These are phyloP conservation scores for Geotrichum klebahnii DNA, from an alignment of 1,139 yeast species.

Conservation along the genomic window DNA sequence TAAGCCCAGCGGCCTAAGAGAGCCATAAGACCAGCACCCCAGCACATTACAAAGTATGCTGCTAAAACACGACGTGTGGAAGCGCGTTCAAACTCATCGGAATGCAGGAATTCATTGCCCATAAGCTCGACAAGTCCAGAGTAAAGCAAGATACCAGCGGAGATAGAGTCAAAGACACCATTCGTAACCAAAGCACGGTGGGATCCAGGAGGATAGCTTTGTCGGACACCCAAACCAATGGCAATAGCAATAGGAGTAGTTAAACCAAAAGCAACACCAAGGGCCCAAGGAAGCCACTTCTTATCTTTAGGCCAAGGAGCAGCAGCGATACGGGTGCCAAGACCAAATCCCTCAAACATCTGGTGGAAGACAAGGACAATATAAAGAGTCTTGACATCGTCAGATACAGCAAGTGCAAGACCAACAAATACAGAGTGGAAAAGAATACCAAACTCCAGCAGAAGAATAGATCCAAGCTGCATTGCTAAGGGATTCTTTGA, in stretches of 20 bases:
- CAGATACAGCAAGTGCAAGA: constrained; percentile 64
- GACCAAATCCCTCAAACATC: constrained; percentile 86
- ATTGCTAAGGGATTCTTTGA: constrained; percentile 25
- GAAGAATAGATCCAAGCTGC: constrained; percentile 52
- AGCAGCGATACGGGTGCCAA: constrained; percentile 79
- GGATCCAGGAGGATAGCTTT: constrained; percentile 54
- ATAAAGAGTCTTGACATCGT: constrained; percentile 69
- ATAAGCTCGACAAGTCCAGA: constrained; percentile 83
- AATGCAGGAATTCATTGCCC: constrained; percentile 80
- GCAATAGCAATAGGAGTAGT: constrained; percentile 83
- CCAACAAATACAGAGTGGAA: constrained; percentile 83
- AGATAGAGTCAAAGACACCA: constrained; percentile 77
- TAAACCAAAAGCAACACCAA: constrained; percentile 59
- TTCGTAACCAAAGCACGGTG: constrained; percentile 62
- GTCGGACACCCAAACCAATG: constrained; percentile 79
- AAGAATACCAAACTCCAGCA: constrained; percentile 73
- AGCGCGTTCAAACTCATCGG: constrained; percentile 32
- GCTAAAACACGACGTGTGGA: constrained; percentile 40
- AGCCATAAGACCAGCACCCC: constrained; percentile 83
- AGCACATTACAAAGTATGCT: constrained; percentile 45
- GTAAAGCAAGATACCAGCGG: constrained; percentile 80
- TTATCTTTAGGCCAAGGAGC: constrained; percentile 60
- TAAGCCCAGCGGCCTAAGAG: constrained; percentile 86
- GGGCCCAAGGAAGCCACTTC: constrained; percentile 53
- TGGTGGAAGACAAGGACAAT: constrained; percentile 86